A percentile compares a stretch with the other conserved stretches of the same genome.
Evolutionary conservation across 2,329 filamentous ascomycete genomes (phyloP).

Genomic region (Fusarium austroafricanum): DNA sequence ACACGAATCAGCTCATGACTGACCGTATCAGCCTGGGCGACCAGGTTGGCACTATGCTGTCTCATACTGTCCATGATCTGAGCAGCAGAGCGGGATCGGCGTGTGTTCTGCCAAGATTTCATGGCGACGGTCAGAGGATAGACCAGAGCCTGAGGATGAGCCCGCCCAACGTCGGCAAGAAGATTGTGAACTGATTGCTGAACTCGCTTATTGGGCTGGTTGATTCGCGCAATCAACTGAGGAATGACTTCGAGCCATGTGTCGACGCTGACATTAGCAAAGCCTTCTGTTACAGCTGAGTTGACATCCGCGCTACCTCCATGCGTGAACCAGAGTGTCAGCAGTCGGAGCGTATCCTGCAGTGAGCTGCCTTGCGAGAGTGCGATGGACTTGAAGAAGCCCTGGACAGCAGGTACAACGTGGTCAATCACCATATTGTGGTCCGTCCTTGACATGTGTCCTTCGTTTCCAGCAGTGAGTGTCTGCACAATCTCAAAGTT

Average conservation of each 20-base stretch:
- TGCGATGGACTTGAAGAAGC: constrained; percentile 97
- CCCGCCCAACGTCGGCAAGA: constrained; percentile 90
- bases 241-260: constrained; percentile 99
- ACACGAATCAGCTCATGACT: constrained; percentile 97
- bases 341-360: constrained; percentile 90
- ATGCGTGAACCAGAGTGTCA: constrained; percentile 97
- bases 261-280: constrained; percentile 91
- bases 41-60: constrained; percentile 89
- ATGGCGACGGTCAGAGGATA: constrained; percentile 98
- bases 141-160: constrained; percentile 94
- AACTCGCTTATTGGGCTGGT: constrained; percentile 90
- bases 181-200: constrained; percentile 92
- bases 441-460: constrained; percentile 59
- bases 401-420: constrained; percentile 92
- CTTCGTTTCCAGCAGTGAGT: constrained; percentile 74
- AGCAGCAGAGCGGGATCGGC: constrained; percentile 86
- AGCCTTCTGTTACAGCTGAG: constrained; percentile 87
- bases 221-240: constrained; percentile 96
- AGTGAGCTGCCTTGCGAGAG: constrained; percentile 91
- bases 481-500: constrained; percentile 98
- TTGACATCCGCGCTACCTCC: constrained; percentile 91
- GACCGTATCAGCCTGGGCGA: constrained; percentile 94
- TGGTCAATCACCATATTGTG: constrained; percentile 81
- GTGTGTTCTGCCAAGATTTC: constrained; percentile 87
- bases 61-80: constrained; percentile 99